Base-by-base conservation (phyloP, 352 stramenopile genomes). In the Globisporangium takayamanum region DNA sequence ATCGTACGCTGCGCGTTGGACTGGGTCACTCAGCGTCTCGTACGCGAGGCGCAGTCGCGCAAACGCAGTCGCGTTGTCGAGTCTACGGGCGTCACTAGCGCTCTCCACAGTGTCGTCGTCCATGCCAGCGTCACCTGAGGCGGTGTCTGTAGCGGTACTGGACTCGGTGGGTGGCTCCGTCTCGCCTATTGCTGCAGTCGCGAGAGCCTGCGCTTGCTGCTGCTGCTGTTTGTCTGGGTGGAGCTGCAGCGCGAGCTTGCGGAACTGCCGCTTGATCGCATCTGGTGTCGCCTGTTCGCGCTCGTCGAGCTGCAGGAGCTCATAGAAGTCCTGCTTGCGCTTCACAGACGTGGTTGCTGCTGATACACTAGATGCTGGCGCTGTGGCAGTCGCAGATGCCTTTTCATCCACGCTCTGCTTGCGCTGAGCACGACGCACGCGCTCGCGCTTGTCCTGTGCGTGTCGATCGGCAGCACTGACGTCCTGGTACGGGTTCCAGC, bases 401-500 rank as follows among this genome's bases (percentile, higher is more conserved):
- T 28, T 25, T 3, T 18, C 47, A 20, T 33, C 11, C 5, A 11
- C 20, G 20, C 25, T 60, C 16, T 60, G 20, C 18, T 59, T 50
- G n/a, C 48, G 15, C 48, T 41, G 16, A n/a, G 33, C 6, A 36
- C 22, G 49, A 18, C 67, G 57, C 15, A 60, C 37, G 30, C 67
- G 57, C 15, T 62, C 42, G 30, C 56, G 59, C 37, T 66, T 63
- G 36, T 57, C 44, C 48, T 50, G 57, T 22, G 42, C 25, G 39
- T 44, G 54, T 2, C 60, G 63, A 39, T 73, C 62, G 20, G 59
- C 55, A 2, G 58, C 55, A 39, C 54, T 74, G 37, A 72, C 65
- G 51, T 85, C 69, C 61, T 92, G 82, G 63, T 92, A 92, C 59
- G 80, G 82, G 42, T 92, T 92, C 82, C 82, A 92, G 59, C 60